Evolutionary conservation across 257 asterid genomes (phyloP).

Genomic region (Dorcoceras hygrometricum): DNA sequence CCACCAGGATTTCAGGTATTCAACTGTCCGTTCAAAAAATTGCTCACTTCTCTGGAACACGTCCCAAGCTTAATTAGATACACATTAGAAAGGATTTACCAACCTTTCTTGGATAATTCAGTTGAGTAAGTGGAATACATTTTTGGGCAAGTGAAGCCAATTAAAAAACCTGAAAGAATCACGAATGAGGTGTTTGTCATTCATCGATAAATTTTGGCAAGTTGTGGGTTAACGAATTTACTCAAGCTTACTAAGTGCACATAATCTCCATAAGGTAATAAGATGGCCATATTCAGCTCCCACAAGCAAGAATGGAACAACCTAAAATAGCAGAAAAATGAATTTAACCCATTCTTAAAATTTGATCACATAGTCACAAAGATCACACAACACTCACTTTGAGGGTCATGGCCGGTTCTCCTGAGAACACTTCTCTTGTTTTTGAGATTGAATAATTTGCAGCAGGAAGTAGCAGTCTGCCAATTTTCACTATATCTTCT

Average conservation of each 20-base stretch:
- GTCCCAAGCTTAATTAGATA: neutral
- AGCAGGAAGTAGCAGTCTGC: constrained; percentile 69
- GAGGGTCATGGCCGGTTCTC: constrained; percentile 89
- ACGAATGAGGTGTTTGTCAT: neutral
- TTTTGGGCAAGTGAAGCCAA: constrained; percentile 75
- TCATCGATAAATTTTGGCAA: constrained; percentile 3
- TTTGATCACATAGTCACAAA: neutral
- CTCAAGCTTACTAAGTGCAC: constrained; percentile 63
- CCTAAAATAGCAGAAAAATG: constrained; percentile 33
- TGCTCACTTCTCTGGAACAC: neutral
- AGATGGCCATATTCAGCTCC: constrained; percentile 94
- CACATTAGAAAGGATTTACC: neutral
- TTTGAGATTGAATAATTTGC: constrained; percentile 65
- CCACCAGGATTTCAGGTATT: constrained; percentile 38
- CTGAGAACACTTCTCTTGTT: constrained; percentile 66
- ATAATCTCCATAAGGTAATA: constrained; percentile 70
- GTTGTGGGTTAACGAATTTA: neutral
- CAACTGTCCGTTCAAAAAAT: constrained; percentile 36
- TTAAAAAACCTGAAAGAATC: constrained; percentile 60
- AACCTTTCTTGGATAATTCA: constrained; percentile 63
- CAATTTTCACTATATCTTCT: constrained; percentile 62
- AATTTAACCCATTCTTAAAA: neutral
- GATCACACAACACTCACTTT: constrained; percentile 42
- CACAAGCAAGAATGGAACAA: constrained; percentile 64
- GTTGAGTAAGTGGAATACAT: constrained; percentile 49